phyloP scores from a whole-genome alignment of 2,329 filamentous ascomycete genomes.

The Pseudogymnoascus sp. region DNA sequence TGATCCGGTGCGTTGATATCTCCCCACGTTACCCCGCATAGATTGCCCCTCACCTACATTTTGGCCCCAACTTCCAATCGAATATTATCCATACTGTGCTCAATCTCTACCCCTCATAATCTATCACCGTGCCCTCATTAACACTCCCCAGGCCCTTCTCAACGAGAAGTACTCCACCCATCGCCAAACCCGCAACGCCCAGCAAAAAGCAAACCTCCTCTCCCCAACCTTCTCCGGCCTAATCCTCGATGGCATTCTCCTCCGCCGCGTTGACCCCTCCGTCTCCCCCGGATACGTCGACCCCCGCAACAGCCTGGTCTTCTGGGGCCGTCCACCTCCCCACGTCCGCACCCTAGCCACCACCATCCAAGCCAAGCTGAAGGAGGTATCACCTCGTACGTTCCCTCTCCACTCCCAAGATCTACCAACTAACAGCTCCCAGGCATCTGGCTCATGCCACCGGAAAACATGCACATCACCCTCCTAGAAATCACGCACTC shows the following conservation, averaged over 20 bases:
- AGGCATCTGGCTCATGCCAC: conserved; percentile 85
- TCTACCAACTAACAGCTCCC: conserved; percentile 12
- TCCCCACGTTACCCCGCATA: background rate
- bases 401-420: conserved; percentile 15
- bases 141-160: conserved; percentile 20
- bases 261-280: conserved; percentile 56
- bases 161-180: conserved; percentile 57
- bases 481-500: conserved; percentile 79
- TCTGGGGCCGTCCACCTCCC: conserved; percentile 78
- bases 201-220: conserved; percentile 69
- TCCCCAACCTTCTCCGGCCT: conserved; percentile 60
- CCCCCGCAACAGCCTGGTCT: conserved; percentile 70
- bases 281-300: conserved; percentile 65
- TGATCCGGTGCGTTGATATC: conserved; percentile 23
- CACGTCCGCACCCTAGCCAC: conserved; percentile 61
- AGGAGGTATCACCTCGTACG: conserved; percentile 61
- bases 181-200: conserved; percentile 63
- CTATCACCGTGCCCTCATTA: background rate
- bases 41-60: background rate
- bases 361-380: conserved; percentile 60
- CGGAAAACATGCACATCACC: conserved; percentile 73
- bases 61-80: background rate
- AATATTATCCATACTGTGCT: background rate
- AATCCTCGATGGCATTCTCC: conserved; percentile 67
- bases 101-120: background rate